These are phyloP conservation scores for Mycena floridula DNA, from an alignment of 768 basidiomycete species.

Conservation along the genomic window DNA sequence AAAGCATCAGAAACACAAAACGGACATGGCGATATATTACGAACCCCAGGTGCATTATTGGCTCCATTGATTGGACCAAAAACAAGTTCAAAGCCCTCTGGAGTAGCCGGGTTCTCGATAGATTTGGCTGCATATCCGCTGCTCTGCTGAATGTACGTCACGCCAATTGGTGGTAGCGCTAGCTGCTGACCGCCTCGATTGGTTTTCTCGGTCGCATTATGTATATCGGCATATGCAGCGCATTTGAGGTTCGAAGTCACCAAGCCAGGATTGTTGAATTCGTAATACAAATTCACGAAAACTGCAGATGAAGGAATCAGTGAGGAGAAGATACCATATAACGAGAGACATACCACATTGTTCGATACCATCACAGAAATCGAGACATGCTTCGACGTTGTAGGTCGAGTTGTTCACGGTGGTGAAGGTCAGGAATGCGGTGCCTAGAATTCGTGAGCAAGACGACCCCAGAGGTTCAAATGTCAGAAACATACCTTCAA, in stretches of 20 bases:
- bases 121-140: conserved; percentile 32
- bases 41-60: conserved; percentile 36
- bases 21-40: conserved; percentile 1
- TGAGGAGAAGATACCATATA: not conserved
- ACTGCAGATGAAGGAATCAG: conserved; percentile 19
- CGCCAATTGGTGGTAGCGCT: conserved; percentile 24
- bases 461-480: not conserved
- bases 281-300: conserved; percentile 45
- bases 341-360: conserved; percentile 33
- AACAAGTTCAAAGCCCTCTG: conserved; percentile 39
- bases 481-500: conserved; percentile 17
- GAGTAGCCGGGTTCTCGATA: conserved; percentile 31
- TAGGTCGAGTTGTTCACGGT: conserved; percentile 40
- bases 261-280: conserved; percentile 36
- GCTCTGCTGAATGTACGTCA: conserved; percentile 38
- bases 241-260: conserved; percentile 45
- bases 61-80: conserved; percentile 40
- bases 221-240: conserved; percentile 36
- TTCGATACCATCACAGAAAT: conserved; percentile 29
- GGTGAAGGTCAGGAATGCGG: conserved; percentile 42
- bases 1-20: not conserved
- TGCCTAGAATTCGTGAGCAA: conserved; percentile 18
- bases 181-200: conserved; percentile 39
- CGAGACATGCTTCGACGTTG: conserved; percentile 35
- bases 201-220: conserved; percentile 36